phyloP scores from a whole-genome alignment of 2,329 filamentous ascomycete genomes.

The Corinectria fuckeliana region DNA sequence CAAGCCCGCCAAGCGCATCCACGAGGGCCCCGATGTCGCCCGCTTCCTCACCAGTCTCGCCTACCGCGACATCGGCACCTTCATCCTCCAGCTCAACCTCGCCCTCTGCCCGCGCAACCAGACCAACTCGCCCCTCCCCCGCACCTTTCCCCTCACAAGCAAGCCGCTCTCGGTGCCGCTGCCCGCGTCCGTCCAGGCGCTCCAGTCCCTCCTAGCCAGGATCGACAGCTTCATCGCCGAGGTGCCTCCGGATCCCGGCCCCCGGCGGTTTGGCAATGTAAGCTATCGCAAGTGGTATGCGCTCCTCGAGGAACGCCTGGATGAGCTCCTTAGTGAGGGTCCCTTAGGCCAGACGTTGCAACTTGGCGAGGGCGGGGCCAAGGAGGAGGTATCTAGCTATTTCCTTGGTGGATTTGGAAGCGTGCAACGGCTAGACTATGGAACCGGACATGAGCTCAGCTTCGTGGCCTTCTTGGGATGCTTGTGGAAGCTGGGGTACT shows the following conservation, averaged over 20 bases:
- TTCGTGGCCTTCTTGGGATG: conserved; percentile 91
- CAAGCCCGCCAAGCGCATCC: conserved; percentile 78
- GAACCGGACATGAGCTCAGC: conserved; percentile 93
- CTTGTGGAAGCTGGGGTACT: conserved; percentile 89
- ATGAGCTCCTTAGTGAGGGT: conserved; percentile 43
- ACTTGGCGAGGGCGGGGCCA: conserved; percentile 52
- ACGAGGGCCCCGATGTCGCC: conserved; percentile 81
- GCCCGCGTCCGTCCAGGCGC: conserved; percentile 59
- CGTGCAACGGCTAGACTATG: conserved; percentile 88
- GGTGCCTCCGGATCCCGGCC: conserved; percentile 83
- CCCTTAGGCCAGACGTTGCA: conserved; percentile 40
- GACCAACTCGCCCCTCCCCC: conserved; percentile 37
- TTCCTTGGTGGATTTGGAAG: conserved; percentile 88
- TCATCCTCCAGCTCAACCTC: conserved; percentile 88
- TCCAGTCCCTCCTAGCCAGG: conserved; percentile 70
- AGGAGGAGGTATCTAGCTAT: conserved; percentile 77
- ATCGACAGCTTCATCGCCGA: conserved; percentile 74
- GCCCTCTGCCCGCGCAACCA: conserved; percentile 76
- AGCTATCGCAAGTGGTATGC: conserved; percentile 87
- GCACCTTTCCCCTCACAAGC: conserved; percentile 53
- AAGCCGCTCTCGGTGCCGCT: conserved; percentile 48
- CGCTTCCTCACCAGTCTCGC: conserved; percentile 82
- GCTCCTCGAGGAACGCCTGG: conserved; percentile 66
- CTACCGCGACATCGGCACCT: conserved; percentile 86
- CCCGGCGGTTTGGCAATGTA: conserved; percentile 88